Conservation (phyloP, 352 stramenopile species). For the Phytophthora hybrid region DNA sequence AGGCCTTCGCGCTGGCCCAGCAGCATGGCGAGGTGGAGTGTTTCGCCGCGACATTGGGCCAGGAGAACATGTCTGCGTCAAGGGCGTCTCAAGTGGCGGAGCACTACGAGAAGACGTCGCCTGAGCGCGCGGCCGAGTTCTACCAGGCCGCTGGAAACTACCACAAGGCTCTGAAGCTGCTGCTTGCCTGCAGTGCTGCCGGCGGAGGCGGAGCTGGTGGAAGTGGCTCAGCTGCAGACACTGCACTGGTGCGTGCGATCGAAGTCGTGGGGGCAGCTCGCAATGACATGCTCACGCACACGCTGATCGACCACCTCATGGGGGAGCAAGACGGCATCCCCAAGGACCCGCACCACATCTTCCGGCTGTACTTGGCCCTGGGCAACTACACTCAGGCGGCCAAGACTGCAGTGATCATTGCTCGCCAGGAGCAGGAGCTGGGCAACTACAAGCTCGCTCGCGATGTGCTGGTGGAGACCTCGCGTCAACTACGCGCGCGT, state of each 20-base stretch:
- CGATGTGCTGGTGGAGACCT: conserved; percentile 92
- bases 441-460: conserved; percentile 94
- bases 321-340: conserved; percentile 94
- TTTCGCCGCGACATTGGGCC: conserved; percentile 81
- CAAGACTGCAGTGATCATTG: conserved; percentile 95
- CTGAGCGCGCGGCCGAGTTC: conserved; percentile 86
- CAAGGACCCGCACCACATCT: conserved; percentile 96
- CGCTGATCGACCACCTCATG: conserved; percentile 96
- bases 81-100: conserved; percentile 90
- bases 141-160: conserved; percentile 93
- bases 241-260: conserved; percentile 90
- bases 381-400: conserved; percentile 94
- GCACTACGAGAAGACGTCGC: conserved; percentile 88
- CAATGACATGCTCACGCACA: conserved; percentile 96
- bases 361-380: conserved; percentile 95
- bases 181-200: conserved; percentile 76
- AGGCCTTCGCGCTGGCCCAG: conserved; percentile 92
- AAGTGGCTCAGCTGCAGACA: conserved; percentile 61
- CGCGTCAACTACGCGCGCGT: conserved; percentile 86
- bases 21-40: conserved; percentile 90
- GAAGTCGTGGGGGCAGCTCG: conserved; percentile 93
- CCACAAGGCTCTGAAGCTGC: conserved; percentile 91
- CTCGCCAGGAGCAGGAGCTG: conserved; percentile 92
- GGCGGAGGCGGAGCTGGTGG: conserved; percentile 13
- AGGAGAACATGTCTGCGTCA: conserved; percentile 86